Base-by-base conservation (phyloP, 108 stramenopile genomes). In the Cyclotella cryptica region DNA sequence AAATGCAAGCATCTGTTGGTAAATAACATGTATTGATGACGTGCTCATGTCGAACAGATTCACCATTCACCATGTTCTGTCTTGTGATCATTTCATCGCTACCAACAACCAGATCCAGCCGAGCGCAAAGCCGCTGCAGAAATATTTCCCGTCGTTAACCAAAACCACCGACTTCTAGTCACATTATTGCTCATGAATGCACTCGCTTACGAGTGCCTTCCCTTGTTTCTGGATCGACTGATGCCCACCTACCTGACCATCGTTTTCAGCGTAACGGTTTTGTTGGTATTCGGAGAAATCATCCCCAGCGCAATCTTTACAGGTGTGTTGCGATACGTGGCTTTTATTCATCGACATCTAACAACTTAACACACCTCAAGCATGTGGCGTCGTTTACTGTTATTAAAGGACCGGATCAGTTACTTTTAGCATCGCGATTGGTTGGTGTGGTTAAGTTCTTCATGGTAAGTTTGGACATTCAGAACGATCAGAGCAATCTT, bases 171-270 rank as follows among this genome's bases (percentile, higher is more conserved):
- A 28, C 79, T 97, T 6, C 85, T 98, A 14, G 93, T 95, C 27
- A 96, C 95, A 10, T 79, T 98, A 13, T 82, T 98, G 10, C 75
- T 97, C n/a, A 84, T 94, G 69, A 97, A 98, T 85, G 89, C 96
- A 14, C 42, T 90, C 5, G 87, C 90, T n/a, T 92, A 91, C 68
- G 94, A 97, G 77, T 88, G 90, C 15, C 84, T 98, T 46, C 96
- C 97, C 2, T 66, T 98, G n/a, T 96, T 98, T 73, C 53, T 96
- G 28, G 94, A 94, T 67, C 74, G 91, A 29, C 68, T 97, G 66
- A 69, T 96, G 28, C 96, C 96, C 22, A 79, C 79, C 17, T 96
- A 88, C 81, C 58, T 87, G 41, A 94, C 96, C 22, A 86, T 97
- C 45, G 40, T 97, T 14, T 80, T 97, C 24, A 95, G 94, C 41